phyloP scores from a whole-genome alignment of 2,329 filamentous ascomycete species.

The Conoideocrella luteorostrata region DNA sequence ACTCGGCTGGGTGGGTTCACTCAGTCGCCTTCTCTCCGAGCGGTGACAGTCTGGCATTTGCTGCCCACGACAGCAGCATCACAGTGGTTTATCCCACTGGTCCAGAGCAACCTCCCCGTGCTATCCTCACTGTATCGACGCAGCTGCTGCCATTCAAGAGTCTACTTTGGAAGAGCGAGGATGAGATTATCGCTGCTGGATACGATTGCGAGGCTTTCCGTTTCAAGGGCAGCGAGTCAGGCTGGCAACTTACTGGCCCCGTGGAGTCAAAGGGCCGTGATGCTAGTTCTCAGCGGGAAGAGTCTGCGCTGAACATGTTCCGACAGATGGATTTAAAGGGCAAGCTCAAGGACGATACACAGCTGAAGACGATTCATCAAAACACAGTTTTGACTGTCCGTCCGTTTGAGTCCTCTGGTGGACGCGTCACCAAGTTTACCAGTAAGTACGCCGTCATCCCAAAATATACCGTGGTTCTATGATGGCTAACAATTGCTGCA shows the following conservation, averaged over 20 bases:
- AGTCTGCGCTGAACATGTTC: conserved; percentile 97
- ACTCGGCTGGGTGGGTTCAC: conserved; percentile 95
- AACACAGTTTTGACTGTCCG: conserved; percentile 89
- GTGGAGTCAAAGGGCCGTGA: conserved; percentile 68
- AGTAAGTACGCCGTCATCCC: conserved; percentile 51
- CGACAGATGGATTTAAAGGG: conserved; percentile 97
- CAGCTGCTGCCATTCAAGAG: conserved; percentile 90
- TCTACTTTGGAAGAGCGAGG: conserved; percentile 84
- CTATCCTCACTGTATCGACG: conserved; percentile 85
- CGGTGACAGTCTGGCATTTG: conserved; percentile 88
- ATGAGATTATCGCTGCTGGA: conserved; percentile 90
- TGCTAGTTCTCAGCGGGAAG: conserved; percentile 63
- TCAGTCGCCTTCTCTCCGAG: conserved; percentile 87
- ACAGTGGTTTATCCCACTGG: conserved; percentile 92
- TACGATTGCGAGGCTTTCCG: conserved; percentile 88
- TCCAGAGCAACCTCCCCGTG: conserved; percentile 81
- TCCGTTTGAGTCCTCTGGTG: conserved; percentile 61
- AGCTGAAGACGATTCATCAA: conserved; percentile 91
- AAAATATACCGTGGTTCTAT: background rate
- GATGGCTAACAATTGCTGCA: conserved; percentile 30
- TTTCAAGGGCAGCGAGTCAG: conserved; percentile 68
- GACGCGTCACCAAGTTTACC: conserved; percentile 70
- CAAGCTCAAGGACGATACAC: conserved; percentile 83
- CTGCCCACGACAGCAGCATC: conserved; percentile 91
- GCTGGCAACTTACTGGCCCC: conserved; percentile 79